A percentile compares a stretch with the other conserved stretches of the same genome.
Conservation (phyloP, 352 stramenopile genomes). For the Phytophthora litchii region DNA sequence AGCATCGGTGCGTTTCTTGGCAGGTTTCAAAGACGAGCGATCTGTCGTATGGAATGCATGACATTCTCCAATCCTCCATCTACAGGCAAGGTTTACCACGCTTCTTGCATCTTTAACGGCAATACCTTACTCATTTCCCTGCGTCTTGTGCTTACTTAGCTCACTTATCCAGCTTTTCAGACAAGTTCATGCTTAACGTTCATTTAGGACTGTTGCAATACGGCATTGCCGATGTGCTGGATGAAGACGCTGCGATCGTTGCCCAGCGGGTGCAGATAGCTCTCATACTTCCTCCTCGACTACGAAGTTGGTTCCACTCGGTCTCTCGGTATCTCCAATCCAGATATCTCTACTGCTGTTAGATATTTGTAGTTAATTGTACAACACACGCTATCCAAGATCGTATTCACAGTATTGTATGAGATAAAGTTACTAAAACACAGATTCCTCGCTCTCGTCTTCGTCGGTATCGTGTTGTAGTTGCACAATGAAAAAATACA, state of each 20-base stretch:
- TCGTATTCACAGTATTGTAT: conserved; percentile 10
- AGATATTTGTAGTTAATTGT: neutral
- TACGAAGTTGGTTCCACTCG: conserved; percentile 14
- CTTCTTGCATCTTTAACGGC: neutral
- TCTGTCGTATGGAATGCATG: no score
- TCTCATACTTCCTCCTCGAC: conserved; percentile 19
- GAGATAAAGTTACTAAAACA: conserved; percentile 5
- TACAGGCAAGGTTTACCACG: no score
- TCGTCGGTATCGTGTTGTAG: conserved; percentile 48
- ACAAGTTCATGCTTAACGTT: conserved; percentile 15
- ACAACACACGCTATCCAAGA: no score
- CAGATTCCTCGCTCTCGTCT: conserved; percentile 10
- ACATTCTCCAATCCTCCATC: no score
- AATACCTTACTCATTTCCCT: neutral
- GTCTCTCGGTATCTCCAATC: conserved; percentile 20
- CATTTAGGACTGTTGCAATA: conserved; percentile 28
- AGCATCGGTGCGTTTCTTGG: no score
- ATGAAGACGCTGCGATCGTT: conserved; percentile 29
- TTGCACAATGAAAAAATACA: conserved; percentile 56
- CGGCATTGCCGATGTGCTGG: conserved; percentile 27
- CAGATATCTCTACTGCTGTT: conserved; percentile 28
- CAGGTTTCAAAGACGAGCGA: no score
- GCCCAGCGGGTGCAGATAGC: conserved; percentile 27
- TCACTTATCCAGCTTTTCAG: neutral
- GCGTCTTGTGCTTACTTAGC: conserved; percentile 6